phyloP scores from a whole-genome alignment of 345 rosid genomes.

The Populus euphratica region DNA sequence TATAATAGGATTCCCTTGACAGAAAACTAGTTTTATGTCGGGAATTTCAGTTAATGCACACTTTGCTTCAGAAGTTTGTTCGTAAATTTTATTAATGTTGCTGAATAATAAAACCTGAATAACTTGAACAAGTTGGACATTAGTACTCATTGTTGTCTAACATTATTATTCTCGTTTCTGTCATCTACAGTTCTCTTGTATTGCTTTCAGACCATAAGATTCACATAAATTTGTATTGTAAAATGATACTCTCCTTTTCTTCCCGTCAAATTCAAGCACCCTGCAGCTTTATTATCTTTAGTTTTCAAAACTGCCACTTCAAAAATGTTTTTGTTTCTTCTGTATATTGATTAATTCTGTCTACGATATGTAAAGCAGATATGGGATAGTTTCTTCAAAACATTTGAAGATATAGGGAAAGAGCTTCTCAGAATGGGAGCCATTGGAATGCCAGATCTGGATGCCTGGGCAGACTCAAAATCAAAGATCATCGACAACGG shows the following conservation, averaged over 20 bases:
- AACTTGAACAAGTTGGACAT: neutral
- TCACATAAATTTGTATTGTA: too few species aligned
- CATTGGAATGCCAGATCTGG: slow-evolving; percentile 7
- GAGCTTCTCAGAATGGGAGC: slow-evolving; percentile 11
- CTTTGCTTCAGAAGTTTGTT: neutral
- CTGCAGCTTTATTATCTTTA: too few species aligned
- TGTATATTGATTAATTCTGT: neutral
- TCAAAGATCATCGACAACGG: slow-evolving; percentile 14
- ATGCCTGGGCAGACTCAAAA: slow-evolving; percentile 18
- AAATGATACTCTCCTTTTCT: too few species aligned
- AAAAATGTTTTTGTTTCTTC: neutral
- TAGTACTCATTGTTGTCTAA: too few species aligned
- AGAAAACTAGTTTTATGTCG: too few species aligned
- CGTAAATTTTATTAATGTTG: neutral
- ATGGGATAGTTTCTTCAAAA: slow-evolving; percentile 19
- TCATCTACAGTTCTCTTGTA: too few species aligned
- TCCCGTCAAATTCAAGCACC: too few species aligned
- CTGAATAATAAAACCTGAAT: neutral
- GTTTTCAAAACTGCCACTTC: neutral
- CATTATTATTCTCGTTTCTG: too few species aligned
- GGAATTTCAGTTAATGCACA: neutral
- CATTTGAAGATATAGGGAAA: slow-evolving; percentile 21
- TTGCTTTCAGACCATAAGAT: too few species aligned
- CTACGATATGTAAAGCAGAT: neutral
- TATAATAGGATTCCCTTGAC: too few species aligned